These are phyloP conservation scores for Syzygium oleosum DNA, from an alignment of 345 rosid species.

Conservation along the genomic window DNA sequence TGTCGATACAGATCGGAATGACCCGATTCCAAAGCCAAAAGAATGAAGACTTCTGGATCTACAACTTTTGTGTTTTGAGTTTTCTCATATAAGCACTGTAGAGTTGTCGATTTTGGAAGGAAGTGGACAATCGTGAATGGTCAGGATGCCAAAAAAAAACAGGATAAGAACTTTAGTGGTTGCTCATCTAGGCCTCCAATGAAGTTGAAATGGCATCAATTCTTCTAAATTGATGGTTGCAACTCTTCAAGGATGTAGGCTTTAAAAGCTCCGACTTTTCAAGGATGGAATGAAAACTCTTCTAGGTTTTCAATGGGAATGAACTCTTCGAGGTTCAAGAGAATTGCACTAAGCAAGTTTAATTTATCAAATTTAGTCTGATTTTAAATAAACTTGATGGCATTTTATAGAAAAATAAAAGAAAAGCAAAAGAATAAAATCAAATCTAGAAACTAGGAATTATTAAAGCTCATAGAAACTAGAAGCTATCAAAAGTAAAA, in stretches of 20 bases:
- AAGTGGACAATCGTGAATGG: background rate
- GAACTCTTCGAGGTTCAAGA: background rate
- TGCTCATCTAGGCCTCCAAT: background rate
- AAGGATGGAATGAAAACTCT: background rate
- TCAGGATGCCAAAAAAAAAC: too few relatives aligned
- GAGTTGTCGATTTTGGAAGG: background rate
- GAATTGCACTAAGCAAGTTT: background rate
- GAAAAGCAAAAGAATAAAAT: too few relatives aligned
- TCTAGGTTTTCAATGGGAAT: background rate
- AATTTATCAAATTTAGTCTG: too few relatives aligned
- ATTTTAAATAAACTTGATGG: too few relatives aligned
- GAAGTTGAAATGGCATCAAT: background rate
- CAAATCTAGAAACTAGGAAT: too few relatives aligned
- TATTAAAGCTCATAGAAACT: too few relatives aligned
- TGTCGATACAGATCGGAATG: too few relatives aligned
- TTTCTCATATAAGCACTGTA: background rate
- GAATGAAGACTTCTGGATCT: too few relatives aligned
- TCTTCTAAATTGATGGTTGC: rapidly evolving
- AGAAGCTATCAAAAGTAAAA: too few relatives aligned
- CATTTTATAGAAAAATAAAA: too few relatives aligned
- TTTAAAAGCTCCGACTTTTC: background rate
- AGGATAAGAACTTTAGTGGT: background rate
- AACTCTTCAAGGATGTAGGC: background rate
- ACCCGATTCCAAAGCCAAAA: too few relatives aligned
- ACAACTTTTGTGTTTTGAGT: too few relatives aligned